phyloP scores from a whole-genome alignment of 1,139 yeast species.

The Suhomyces chickasaworum region DNA sequence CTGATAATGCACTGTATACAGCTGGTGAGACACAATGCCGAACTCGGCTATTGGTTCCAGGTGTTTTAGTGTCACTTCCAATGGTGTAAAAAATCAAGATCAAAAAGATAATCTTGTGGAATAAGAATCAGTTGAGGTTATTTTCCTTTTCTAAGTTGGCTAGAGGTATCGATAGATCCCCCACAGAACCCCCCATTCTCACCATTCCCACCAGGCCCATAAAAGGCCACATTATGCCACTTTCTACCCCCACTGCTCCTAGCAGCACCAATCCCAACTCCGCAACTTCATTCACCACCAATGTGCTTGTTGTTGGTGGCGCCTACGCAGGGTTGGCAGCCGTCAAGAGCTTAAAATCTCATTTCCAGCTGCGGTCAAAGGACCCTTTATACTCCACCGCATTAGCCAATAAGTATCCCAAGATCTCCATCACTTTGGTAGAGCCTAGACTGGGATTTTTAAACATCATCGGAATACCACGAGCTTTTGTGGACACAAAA shows the following conservation, averaged over 20 bases:
- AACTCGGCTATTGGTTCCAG: slow-evolving; percentile 12
- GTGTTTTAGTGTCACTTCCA: neutral
- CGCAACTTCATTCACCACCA: slow-evolving; percentile 19
- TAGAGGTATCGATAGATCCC: neutral
- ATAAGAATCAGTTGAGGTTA: neutral
- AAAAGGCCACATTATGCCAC: slow-evolving; percentile 10
- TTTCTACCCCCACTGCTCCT: slow-evolving; percentile 10
- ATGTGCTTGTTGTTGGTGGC: slow-evolving; percentile 53
- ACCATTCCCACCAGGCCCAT: neutral
- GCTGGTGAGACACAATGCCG: slow-evolving; percentile 4
- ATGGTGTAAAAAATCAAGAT: slow-evolving; percentile 5
- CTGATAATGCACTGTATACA: slow-evolving; percentile 8
- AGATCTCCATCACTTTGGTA: slow-evolving; percentile 42
- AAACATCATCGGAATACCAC: slow-evolving; percentile 54
- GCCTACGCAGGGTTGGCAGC: slow-evolving; percentile 54
- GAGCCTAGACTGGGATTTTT: slow-evolving; percentile 57
- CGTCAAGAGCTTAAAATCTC: slow-evolving; percentile 37
- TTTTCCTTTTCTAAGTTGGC: neutral
- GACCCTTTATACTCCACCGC: slow-evolving; percentile 16
- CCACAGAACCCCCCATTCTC: neutral
- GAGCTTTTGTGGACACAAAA: slow-evolving; percentile 46
- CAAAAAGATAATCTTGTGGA: slow-evolving; percentile 8
- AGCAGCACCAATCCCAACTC: neutral
- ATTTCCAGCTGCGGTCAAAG: slow-evolving; percentile 22
- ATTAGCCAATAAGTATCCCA: slow-evolving; percentile 15